Evolutionary conservation across 2,329 filamentous ascomycete species (phyloP).

Genomic region (Gnomoniopsis smithogilvyi): DNA sequence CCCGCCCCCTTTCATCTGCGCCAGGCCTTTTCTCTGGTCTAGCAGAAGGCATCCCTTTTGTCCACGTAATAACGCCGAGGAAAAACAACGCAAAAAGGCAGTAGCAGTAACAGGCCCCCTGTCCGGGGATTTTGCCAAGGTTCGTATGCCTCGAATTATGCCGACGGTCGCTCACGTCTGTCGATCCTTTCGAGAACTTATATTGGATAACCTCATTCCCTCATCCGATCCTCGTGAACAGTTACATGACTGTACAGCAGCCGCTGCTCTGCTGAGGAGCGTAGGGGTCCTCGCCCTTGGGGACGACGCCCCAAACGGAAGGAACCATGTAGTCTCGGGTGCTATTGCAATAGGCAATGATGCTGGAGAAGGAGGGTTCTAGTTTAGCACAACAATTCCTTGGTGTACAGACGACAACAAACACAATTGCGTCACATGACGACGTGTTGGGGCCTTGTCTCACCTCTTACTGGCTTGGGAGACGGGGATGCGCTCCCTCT

Average conservation of each 20-base stretch:
- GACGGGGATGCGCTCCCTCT: constrained; percentile 91
- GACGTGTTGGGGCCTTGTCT: constrained; percentile 29
- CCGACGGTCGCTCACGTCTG: constrained; percentile 7
- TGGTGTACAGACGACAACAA: not conserved
- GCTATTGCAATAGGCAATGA: constrained; percentile 97
- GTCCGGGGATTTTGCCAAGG: constrained; percentile 8
- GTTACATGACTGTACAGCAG: constrained; percentile 93
- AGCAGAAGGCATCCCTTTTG: constrained; percentile 14
- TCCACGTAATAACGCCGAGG: constrained; percentile 18
- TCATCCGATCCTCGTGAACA: constrained; percentile 12
- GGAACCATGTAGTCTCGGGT: constrained; percentile 99
- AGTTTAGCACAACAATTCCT: constrained; percentile 4
- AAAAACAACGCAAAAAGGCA: constrained; percentile 17
- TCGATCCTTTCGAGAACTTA: constrained; percentile 10
- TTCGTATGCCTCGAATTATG: constrained; percentile 14
- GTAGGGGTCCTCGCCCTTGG: constrained; percentile 97
- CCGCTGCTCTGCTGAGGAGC: constrained; percentile 88
- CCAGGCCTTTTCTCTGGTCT: constrained; percentile 9
- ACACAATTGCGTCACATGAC: not conserved
- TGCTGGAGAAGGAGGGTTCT: constrained; percentile 52
- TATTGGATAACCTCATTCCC: constrained; percentile 16
- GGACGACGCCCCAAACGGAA: constrained; percentile 91
- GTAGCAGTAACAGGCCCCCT: not conserved
- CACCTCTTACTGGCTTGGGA: constrained; percentile 89
- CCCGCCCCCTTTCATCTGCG: constrained; percentile 1